Conservation (phyloP, 805 yeast species). For the Pichia thaimueangensis region DNA sequence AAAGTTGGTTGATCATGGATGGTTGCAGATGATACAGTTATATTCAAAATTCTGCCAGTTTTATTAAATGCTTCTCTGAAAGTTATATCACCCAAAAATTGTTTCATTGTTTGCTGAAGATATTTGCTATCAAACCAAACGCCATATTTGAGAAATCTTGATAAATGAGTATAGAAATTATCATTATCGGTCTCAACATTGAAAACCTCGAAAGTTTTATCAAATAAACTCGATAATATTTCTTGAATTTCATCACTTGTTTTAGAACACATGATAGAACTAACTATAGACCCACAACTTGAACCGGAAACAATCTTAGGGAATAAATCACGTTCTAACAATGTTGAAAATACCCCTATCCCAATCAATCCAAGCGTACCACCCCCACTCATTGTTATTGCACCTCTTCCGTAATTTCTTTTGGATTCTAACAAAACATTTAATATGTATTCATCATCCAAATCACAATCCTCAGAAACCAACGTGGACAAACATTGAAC, state of each 20-base stretch:
- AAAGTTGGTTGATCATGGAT: conserved; percentile 86
- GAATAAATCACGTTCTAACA: conserved; percentile 64
- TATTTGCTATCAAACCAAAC: conserved; percentile 80
- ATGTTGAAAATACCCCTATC: conserved; percentile 81
- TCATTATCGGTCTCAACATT: conserved; percentile 45
- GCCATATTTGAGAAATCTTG: conserved; percentile 72
- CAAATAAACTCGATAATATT: conserved; percentile 56
- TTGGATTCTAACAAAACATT: conserved; percentile 82
- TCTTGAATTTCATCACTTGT: conserved; percentile 61
- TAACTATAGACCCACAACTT: conserved; percentile 93
- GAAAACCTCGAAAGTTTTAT: conserved; percentile 46
- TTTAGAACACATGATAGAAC: conserved; percentile 79
- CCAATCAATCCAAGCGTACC: conserved; percentile 91
- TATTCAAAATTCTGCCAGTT: conserved; percentile 87
- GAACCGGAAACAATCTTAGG: conserved; percentile 92
- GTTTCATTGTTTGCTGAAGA: conserved; percentile 65
- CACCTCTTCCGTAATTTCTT: conserved; percentile 89
- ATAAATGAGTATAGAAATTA: conserved; percentile 44
- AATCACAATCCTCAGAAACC: conserved; percentile 31
- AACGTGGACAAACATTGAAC: conserved; percentile 38
- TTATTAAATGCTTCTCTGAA: conserved; percentile 92
- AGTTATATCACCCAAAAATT: conserved; percentile 80
- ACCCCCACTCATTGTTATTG: conserved; percentile 92
- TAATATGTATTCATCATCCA: conserved; percentile 65
- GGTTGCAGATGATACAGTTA: conserved; percentile 89